phyloP scores from a whole-genome alignment of 257 asterid genomes.

The Galeopsis tetrahit region DNA sequence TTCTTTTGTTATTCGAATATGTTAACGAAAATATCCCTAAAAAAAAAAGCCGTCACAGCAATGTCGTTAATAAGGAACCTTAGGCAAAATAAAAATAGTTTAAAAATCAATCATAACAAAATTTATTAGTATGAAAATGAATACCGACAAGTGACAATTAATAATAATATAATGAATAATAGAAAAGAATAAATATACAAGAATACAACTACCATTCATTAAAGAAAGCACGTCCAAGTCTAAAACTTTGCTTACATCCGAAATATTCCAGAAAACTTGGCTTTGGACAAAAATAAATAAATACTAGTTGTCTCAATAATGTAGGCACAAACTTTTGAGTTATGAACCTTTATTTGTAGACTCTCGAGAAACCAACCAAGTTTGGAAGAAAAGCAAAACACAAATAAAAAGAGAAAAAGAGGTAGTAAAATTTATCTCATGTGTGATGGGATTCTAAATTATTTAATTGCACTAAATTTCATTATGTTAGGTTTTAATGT shows the following conservation, averaged over 20 bases:
- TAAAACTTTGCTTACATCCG: neutral
- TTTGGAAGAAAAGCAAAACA: no score
- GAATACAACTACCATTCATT: neutral
- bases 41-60: no score
- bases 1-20: no score
- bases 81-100: no score
- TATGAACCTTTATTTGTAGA: neutral
- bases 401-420: neutral
- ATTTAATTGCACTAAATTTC: neutral
- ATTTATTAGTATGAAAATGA: no score
- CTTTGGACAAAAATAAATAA: slow-evolving; percentile 5
- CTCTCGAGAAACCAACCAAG: slow-evolving; percentile 30
- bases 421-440: neutral
- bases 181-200: no score
- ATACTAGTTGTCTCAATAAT: slow-evolving; percentile 17
- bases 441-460: no score
- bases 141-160: neutral
- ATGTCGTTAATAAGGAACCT: no score
- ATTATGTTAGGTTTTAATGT: neutral
- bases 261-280: slow-evolving; percentile 28
- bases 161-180: no score
- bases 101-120: no score
- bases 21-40: no score
- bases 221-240: neutral
- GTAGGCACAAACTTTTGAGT: slow-evolving; percentile 32